Conservation (phyloP, 352 stramenopile species). For the Phytophthora podocarpi region DNA sequence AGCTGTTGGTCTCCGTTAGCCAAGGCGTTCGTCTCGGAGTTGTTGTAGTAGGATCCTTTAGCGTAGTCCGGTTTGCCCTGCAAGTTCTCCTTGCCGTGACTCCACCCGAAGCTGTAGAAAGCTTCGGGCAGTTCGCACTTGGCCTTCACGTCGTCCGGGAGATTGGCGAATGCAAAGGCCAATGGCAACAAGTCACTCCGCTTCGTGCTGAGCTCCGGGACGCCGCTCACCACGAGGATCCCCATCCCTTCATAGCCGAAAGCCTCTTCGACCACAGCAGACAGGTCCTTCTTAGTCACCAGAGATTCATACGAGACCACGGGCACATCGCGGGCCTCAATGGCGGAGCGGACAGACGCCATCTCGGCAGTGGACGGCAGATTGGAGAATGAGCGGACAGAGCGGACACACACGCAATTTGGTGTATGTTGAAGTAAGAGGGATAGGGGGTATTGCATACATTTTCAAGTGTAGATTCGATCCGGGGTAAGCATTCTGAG, state of each 20-base stretch:
- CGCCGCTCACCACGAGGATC: constrained; percentile 88
- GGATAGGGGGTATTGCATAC: neutral
- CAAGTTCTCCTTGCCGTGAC: constrained; percentile 95
- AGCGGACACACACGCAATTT: too few relatives aligned
- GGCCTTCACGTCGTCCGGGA: constrained; percentile 80
- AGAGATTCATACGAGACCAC: constrained; percentile 70
- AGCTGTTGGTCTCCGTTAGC: constrained; percentile 76
- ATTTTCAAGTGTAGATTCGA: neutral
- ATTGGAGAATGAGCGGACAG: constrained; percentile 20
- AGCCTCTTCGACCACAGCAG: constrained; percentile 65
- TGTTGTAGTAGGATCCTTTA: constrained; percentile 98
- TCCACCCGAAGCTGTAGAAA: constrained; percentile 97
- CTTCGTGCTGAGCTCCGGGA: constrained; percentile 80
- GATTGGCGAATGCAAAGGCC: constrained; percentile 83
- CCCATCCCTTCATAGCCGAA: constrained; percentile 92
- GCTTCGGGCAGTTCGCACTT: constrained; percentile 86
- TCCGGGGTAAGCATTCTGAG: constrained; percentile 11
- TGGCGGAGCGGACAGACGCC: constrained; percentile 13
- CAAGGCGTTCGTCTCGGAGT: constrained; percentile 91
- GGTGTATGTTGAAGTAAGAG: neutral
- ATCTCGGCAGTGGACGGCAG: constrained; percentile 10
- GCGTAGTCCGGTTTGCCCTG: constrained; percentile 92
- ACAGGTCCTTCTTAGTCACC: constrained; percentile 49
- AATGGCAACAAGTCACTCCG: constrained; percentile 82
- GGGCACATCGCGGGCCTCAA: constrained; percentile 54